Base-by-base conservation (phyloP, 371 early-diverging fungal genomes). In the Mortierella sp. region DNA sequence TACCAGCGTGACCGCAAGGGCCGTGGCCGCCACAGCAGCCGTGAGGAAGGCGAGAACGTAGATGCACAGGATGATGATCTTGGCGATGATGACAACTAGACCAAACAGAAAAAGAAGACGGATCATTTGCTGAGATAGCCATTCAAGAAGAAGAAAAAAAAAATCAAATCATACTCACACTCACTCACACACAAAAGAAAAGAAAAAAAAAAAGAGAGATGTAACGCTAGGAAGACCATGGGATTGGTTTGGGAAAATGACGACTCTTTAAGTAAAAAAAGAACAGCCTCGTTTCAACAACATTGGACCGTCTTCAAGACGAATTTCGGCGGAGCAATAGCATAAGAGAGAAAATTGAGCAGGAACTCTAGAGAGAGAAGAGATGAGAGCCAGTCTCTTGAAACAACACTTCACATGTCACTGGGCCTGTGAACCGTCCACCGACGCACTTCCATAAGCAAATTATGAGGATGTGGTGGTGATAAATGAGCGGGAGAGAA, bases 1-100 rank as follows among this genome's bases (percentile, higher is more conserved):
- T 98, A 99, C 88, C 93, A 92, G 60, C 90, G 96, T 63, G 92
- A 92, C 26, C 91, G 92, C 80, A 90, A 87, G 75, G 82, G 75
- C 23, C 79, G 79, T 53, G 75, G 75, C 18, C 72, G 77, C 43
- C 71, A 71, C 19, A 65, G 57, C 62, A 64, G 68, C 70, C 66
- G 79, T 52, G 79, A 70, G 21, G 77, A 77, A 37, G 79, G 79
- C 52, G 75, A 66, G 55, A 18, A 18, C 1, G 66, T 68, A 69
- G 55, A 64, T 62, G 69, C 69, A 57, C 44, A 51, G n/a, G 70
- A 73, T 4, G 75, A 69, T 53, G 79, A 79, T 29, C 66, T 72
- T 57, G 79, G 70, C 4, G 79, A 79, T 63, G 79, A 79, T 64
- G 76, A 76, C 57, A 76, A 76, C 76, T 76, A 76, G 66, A 70